Evolutionary conservation across 2,329 filamentous ascomycete species (phyloP).

Genomic region (Cordyceps fumosorosea): DNA sequence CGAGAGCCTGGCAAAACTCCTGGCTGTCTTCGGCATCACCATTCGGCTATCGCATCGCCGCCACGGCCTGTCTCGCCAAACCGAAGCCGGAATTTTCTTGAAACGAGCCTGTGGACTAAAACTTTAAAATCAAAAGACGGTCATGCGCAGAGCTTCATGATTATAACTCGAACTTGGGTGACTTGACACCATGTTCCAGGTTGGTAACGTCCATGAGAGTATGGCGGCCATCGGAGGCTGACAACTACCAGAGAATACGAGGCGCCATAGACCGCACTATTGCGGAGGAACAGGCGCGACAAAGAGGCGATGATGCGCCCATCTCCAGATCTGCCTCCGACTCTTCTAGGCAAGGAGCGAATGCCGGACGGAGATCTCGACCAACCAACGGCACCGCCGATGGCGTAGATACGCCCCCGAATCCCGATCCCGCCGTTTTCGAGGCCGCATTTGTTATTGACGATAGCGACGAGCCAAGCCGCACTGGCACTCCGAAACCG

Average conservation of each 20-base stretch:
- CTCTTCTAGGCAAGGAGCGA: conserved; percentile 33
- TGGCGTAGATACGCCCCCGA: conserved; percentile 34
- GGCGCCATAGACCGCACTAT: conserved; percentile 82
- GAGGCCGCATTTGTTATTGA: conserved; percentile 82
- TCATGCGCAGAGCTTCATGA: not conserved
- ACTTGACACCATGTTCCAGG: conserved; percentile 9
- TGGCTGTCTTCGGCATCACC: not conserved
- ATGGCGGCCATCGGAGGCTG: not conserved
- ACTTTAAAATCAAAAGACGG: not conserved
- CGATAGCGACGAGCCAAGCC: conserved; percentile 65
- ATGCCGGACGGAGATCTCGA: conserved; percentile 25
- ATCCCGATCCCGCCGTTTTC: conserved; percentile 81
- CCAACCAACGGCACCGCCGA: conserved; percentile 34
- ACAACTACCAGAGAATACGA: conserved; percentile 59
- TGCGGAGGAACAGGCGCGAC: conserved; percentile 83
- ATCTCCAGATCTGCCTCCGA: conserved; percentile 32
- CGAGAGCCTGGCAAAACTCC: not conserved
- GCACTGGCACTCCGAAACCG: conserved; percentile 51
- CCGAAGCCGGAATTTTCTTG: not conserved
- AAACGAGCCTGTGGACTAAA: not conserved
- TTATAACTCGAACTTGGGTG: not conserved
- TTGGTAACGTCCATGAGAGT: not conserved
- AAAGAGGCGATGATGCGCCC: conserved; percentile 46
- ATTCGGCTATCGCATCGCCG: not conserved
- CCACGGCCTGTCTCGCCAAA: not conserved